Percentiles rank a stretch among this genome's conserved stretches.
Evolutionary conservation across 2,329 filamentous ascomycete species (phyloP).

Genomic region (Didymella exigua): DNA sequence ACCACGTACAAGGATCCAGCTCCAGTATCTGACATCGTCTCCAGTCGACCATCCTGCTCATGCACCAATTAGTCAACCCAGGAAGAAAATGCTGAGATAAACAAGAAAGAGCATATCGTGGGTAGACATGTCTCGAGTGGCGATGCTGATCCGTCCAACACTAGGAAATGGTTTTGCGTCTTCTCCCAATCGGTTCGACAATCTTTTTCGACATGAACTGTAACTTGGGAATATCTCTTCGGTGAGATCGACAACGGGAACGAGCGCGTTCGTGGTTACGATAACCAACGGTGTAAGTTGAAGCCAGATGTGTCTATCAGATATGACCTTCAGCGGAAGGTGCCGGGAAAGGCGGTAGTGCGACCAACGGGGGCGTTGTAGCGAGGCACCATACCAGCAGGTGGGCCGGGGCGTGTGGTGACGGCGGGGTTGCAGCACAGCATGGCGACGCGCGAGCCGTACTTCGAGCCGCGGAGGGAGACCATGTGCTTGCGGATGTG

Average conservation of each 20-base stretch:
- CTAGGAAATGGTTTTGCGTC: conserved; percentile 34
- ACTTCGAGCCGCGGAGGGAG: conserved; percentile 95
- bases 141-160: conserved; percentile 32
- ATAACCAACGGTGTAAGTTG: conserved; percentile 40
- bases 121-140: conserved; percentile 32
- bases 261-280: conserved; percentile 32
- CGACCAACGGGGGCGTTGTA: conserved; percentile 38
- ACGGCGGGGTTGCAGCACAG: conserved; percentile 95
- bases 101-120: conserved; percentile 40
- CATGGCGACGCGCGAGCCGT: conserved; percentile 97
- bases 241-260: conserved; percentile 38
- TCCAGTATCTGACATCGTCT: conserved; percentile 22
- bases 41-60: conserved; percentile 17
- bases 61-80: conserved; percentile 24
- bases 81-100: conserved; percentile 35
- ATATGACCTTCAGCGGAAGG: conserved; percentile 33
- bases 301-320: conserved; percentile 21
- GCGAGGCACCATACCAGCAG: conserved; percentile 62
- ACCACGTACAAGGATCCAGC: conserved; percentile 31
- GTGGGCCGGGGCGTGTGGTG: conserved; percentile 85
- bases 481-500: conserved; percentile 99
- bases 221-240: conserved; percentile 43
- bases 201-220: conserved; percentile 39
- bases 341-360: conserved; percentile 30
- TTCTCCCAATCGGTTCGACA: conserved; percentile 41